A percentile compares a stretch with the other conserved stretches of the same genome.
Evolutionary conservation across 768 basidiomycete genomes (phyloP).

Genomic region (Hemileccinum rubropunctum): DNA sequence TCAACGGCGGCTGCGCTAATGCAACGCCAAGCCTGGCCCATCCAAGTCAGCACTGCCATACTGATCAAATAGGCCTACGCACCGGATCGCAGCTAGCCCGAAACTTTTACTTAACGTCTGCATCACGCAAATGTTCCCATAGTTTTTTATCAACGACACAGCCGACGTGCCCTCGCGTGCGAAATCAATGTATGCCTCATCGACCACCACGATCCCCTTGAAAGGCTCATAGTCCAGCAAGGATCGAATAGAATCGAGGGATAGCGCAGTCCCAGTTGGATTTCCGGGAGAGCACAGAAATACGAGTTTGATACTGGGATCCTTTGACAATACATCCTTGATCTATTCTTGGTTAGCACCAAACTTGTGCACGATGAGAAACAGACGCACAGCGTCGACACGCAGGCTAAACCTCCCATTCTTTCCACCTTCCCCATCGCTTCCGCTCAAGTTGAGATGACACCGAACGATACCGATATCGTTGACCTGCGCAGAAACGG

Average conservation of each 20-base stretch:
- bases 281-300: conserved; percentile 98
- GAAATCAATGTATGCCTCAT: conserved; percentile 99
- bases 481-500: conserved; percentile 92
- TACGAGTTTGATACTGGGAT: conserved; percentile 83
- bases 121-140: conserved; percentile 89
- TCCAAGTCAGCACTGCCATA: background rate
- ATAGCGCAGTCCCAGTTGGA: conserved; percentile 86
- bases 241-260: conserved; percentile 62
- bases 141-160: conserved; percentile 68
- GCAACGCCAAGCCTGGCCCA: conserved; percentile 77
- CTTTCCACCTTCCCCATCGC: conserved; percentile 70
- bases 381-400: conserved; percentile 63
- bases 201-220: conserved; percentile 90
- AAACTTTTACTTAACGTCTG: conserved; percentile 97
- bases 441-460: conserved; percentile 58
- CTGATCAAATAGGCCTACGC: conserved; percentile 18
- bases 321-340: conserved; percentile 61
- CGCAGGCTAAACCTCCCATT: conserved; percentile 69
- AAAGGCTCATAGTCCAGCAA: conserved; percentile 78
- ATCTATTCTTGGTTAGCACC: conserved; percentile 46
- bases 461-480: conserved; percentile 82
- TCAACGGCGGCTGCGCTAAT: conserved; percentile 83
- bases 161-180: conserved; percentile 61
- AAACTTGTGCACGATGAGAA: background rate
- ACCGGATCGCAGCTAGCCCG: conserved; percentile 94